These are phyloP conservation scores for Trypanosoma mega DNA, from an alignment of 208 protist species.

Conservation along the genomic window DNA sequence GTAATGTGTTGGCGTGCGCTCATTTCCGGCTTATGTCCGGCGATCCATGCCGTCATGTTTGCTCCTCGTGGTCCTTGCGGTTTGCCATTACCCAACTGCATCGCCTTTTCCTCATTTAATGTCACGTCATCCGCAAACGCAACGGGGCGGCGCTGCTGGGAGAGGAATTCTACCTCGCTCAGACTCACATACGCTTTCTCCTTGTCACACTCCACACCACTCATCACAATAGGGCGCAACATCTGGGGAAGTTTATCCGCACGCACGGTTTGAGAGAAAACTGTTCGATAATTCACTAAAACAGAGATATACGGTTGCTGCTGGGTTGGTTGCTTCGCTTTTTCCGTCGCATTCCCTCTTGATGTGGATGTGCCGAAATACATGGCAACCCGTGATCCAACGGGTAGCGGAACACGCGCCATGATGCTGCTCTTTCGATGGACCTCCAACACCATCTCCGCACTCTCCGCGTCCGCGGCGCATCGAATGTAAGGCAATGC, in stretches of 20 bases:
- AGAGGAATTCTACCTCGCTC: constrained; percentile 14
- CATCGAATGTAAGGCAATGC: constrained; percentile 17
- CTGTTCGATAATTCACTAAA: constrained; percentile 18
- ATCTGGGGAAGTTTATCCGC: not conserved
- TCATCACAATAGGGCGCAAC: constrained; percentile 17
- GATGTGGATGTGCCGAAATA: constrained; percentile 15
- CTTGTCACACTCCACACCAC: constrained; percentile 6
- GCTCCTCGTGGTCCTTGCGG: not conserved
- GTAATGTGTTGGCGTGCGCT: constrained; percentile 7
- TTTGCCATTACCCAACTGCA: not conserved
- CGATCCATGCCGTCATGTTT: constrained; percentile 8
- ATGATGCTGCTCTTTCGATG: constrained; percentile 13
- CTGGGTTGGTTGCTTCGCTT: too few relatives aligned
- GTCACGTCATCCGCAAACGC: constrained; percentile 17
- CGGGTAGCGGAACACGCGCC: constrained; percentile 1
- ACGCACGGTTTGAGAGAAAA: constrained; percentile 9
- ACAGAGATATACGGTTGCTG: constrained; percentile 19
- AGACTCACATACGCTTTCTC: not conserved
- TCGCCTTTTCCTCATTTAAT: not conserved
- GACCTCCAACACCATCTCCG: constrained; percentile 15
- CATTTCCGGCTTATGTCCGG: constrained; percentile 8
- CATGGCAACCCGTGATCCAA: constrained; percentile 7
- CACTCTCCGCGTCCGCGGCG: not conserved
- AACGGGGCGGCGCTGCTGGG: constrained; percentile 10
- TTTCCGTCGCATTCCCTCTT: not conserved